Percentiles rank a stretch among this genome's conserved stretches.
These are phyloP conservation scores for Haplosporangium sp. DNA, from an alignment of 371 early-diverging fungal genomes.

Conservation along the genomic window DNA sequence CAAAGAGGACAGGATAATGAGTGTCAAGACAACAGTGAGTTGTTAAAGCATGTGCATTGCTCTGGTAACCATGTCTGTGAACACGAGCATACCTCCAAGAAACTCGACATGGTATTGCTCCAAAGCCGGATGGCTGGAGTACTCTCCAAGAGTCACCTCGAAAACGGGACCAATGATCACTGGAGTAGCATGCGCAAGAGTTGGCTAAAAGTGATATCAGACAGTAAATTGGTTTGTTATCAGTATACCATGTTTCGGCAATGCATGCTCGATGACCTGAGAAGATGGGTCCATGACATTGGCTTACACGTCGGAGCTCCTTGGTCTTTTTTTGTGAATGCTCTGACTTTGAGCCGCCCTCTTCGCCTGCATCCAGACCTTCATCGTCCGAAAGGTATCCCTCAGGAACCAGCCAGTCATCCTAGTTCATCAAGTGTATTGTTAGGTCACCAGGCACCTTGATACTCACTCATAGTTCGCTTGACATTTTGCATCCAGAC, in stretches of 20 bases:
- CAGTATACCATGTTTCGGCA: too few relatives aligned
- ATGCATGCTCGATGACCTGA: background rate
- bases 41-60: too few relatives aligned
- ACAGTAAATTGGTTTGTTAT: background rate
- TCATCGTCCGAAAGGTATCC: constrained; percentile 88
- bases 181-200: constrained; percentile 45
- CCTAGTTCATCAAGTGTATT: constrained; percentile 24
- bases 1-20: background rate
- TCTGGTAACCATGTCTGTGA: background rate
- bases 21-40: background rate
- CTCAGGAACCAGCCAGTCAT: constrained; percentile 79
- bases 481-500: too few relatives aligned
- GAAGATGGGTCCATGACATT: background rate
- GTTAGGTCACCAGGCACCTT: background rate
- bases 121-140: constrained; percentile 42
- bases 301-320: constrained; percentile 36
- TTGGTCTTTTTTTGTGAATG: constrained; percentile 29
- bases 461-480: too few relatives aligned
- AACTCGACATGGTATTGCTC: constrained; percentile 51
- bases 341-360: constrained; percentile 36
- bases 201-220: constrained; percentile 19
- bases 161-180: constrained; percentile 67
- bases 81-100: constrained; percentile 32
- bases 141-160: constrained; percentile 55
- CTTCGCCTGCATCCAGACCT: constrained; percentile 68